Percentiles rank a stretch among this genome's conserved stretches.
These are phyloP conservation scores for Fusarium continuum DNA, from an alignment of 2,329 filamentous ascomycete species.

Conservation along the genomic window DNA sequence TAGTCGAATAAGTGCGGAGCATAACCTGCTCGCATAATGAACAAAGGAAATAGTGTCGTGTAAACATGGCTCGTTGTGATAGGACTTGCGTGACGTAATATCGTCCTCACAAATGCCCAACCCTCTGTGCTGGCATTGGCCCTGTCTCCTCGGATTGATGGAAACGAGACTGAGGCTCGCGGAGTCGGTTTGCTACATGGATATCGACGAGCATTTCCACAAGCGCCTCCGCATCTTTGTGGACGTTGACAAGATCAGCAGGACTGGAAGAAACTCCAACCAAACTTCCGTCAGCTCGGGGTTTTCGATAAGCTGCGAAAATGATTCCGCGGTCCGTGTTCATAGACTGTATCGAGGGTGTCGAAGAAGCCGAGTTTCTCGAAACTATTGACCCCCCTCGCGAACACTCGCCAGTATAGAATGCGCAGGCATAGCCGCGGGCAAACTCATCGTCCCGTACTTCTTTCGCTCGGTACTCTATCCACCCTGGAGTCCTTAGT, in stretches of 20 bases:
- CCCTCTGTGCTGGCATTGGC: constrained; percentile 48
- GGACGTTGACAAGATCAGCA: constrained; percentile 57
- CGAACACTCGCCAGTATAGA: constrained; percentile 56
- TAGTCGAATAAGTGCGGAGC: constrained; percentile 3
- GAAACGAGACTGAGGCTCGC: constrained; percentile 42
- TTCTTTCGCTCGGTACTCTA: constrained; percentile 59
- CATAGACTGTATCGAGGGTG: constrained; percentile 35
- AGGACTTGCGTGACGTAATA: not conserved
- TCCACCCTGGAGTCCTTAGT: constrained; percentile 60
- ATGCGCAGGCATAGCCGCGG: constrained; percentile 63
- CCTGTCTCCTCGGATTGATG: constrained; percentile 50
- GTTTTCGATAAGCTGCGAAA: constrained; percentile 65
- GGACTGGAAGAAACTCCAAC: constrained; percentile 48
- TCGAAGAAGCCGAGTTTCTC: constrained; percentile 41
- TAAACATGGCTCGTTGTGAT: constrained; percentile 14
- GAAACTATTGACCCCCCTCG: constrained; percentile 39
- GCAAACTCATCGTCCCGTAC: constrained; percentile 57
- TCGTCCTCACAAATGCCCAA: constrained; percentile 1
- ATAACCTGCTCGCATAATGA: constrained; percentile 1
- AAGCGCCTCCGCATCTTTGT: constrained; percentile 61
- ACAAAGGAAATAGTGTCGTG: constrained; percentile 15
- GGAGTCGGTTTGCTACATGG: constrained; percentile 53
- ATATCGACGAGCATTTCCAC: constrained; percentile 63
- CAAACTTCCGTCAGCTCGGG: constrained; percentile 50
- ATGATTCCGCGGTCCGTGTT: constrained; percentile 61